These are phyloP conservation scores for bread wheat (Triticum aestivum) DNA, from an alignment of 176 grass and related monocot species.

Conservation along the genomic window DNA sequence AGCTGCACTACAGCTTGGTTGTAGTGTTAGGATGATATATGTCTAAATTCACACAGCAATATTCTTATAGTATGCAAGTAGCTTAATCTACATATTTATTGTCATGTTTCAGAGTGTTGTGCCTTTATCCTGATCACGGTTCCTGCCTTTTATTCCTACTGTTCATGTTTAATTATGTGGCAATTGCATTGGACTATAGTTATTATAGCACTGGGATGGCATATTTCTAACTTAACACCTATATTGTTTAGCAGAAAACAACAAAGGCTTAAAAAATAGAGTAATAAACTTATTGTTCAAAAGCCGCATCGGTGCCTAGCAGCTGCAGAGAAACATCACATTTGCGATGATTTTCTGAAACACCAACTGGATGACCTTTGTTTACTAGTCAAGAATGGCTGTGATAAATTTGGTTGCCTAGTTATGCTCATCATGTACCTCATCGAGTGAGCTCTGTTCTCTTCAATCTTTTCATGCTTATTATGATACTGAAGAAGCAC, in stretches of 20 bases:
- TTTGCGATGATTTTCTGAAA: neutral
- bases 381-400: neutral
- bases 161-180: neutral
- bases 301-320: neutral
- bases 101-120: too few relatives aligned
- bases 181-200: neutral
- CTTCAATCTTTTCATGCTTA: neutral
- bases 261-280: neutral
- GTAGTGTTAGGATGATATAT: neutral
- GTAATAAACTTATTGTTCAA: too few relatives aligned
- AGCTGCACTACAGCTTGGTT: neutral
- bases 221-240: neutral
- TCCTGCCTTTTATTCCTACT: neutral
- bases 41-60: neutral
- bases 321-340: neutral
- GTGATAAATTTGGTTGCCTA: neutral
- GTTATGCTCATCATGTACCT: neutral
- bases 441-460: neutral
- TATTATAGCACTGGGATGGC: neutral
- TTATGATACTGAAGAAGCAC: neutral
- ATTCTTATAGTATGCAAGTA: too few relatives aligned
- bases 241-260: neutral
- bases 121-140: neutral
- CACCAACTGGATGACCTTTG: neutral
- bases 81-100: too few relatives aligned